Evolutionary conservation across 176 grass and related monocot species (phyloP).

Genomic region (Avena sativa): DNA sequence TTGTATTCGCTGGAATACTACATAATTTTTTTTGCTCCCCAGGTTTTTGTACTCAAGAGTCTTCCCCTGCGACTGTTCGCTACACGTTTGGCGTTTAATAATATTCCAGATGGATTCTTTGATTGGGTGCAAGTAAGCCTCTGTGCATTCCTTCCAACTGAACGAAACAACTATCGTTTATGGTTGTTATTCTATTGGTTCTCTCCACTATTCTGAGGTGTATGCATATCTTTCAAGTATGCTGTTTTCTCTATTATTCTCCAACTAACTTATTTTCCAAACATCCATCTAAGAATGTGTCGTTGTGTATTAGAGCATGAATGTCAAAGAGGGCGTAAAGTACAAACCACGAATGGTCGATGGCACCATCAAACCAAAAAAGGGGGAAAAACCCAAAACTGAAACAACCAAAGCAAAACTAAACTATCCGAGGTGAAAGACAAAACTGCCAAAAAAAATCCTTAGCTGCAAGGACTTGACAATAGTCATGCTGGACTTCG

Average conservation of each 20-base stretch:
- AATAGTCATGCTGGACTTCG: not conserved
- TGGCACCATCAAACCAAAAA: not conserved
- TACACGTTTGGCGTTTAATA: constrained; percentile 66
- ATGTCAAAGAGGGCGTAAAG: not conserved
- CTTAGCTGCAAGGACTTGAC: not conserved
- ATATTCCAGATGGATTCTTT: constrained; percentile 55
- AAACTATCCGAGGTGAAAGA: not conserved
- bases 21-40: constrained; percentile 9
- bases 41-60: constrained; percentile 84
- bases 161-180: not conserved
- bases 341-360: not conserved
- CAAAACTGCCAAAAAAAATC: not conserved
- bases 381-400: not conserved
- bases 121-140: constrained; percentile 82
- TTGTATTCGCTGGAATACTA: not conserved
- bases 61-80: constrained; percentile 69
- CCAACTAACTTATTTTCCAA: not conserved
- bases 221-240: not conserved
- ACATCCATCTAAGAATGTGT: not conserved
- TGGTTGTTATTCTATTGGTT: constrained; percentile 24
- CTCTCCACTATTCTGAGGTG: not conserved
- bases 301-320: not conserved
- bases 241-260: not conserved
- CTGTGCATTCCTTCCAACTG: constrained; percentile 3
- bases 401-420: not conserved